Evolutionary conservation across 2,329 filamentous ascomycete genomes (phyloP), one percentile per base, ranked within the genome.

Genomic region (Gaeumannomyces sp.): DNA sequence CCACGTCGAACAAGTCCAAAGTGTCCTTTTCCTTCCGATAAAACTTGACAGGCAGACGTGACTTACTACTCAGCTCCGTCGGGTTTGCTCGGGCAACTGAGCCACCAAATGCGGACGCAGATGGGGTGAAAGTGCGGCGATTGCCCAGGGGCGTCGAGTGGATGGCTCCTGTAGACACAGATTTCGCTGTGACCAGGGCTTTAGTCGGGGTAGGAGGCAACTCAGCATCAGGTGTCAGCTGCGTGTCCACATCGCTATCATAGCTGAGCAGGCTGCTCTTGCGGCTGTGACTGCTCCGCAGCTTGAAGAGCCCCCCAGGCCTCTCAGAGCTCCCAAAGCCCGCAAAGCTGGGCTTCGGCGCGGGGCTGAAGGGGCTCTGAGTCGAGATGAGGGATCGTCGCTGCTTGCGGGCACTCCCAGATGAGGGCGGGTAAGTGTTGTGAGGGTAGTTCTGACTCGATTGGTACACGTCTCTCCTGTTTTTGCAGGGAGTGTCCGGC

Each of bases 401-500:
- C 65, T 87, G 81, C 70, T 84, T 84, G 73, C 87, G 80, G 73
- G 76, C 80, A 69, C 83, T 88, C 63, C 86, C 87, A 16, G 80
- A 79, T 1, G 80, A 80, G 1, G 82, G 84, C 0, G 87, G 86
- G 76, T 85, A 85, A 63, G 90, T 86, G 70, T 90, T 82, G 77
- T 93, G 86, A 65, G 89, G 79, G 69, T 86, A 88, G 5, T 64
- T 64, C n/a, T 59, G 62, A 35, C 62, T 64, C 5, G 53, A 59
- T 57, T 64, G 56, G 62, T 59, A 64, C 16, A 58, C 29, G 57
- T 50, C 56, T 27, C 61, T 62, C 61, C 83, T 80, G 64, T 90
- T 88, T 80, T 98, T 99, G 77, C 95, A 98, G 1, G 95, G 95
- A 1, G 95, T 99, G 73, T 98, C 95, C 0, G 95, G 94, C 82